phyloP scores from a whole-genome alignment of 192 early-diverging fungal genomes.

The Rhizoclosmatium globosum region DNA sequence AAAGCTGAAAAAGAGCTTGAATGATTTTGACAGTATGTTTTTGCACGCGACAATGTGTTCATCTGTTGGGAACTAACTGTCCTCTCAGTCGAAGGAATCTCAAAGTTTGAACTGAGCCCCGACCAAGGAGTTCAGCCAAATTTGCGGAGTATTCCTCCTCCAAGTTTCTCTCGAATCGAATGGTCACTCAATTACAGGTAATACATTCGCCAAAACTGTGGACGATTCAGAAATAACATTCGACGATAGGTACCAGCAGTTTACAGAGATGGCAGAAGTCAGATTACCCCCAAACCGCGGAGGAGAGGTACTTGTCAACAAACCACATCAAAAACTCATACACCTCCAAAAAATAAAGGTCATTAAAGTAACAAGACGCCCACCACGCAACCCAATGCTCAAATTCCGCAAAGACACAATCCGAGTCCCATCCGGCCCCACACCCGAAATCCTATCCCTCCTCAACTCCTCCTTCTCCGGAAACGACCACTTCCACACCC shows the following conservation, averaged over 20 bases:
- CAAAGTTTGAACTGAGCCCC: slow-evolving; percentile 40
- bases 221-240: neutral
- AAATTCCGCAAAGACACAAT: slow-evolving; percentile 27
- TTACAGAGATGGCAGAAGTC: neutral
- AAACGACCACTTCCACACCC: slow-evolving; percentile 6
- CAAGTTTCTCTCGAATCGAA: slow-evolving; percentile 61
- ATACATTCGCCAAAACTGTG: neutral
- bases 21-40: slow-evolving; percentile 56
- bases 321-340: neutral
- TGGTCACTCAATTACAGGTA: slow-evolving; percentile 65
- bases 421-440: slow-evolving; percentile 1
- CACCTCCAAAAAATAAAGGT: neutral
- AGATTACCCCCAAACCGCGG: neutral
- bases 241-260: slow-evolving; percentile 16
- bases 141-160: slow-evolving; percentile 64
- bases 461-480: neutral
- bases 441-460: slow-evolving; percentile 27
- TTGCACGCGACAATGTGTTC: neutral
- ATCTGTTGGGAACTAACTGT: neutral
- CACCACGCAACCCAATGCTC: slow-evolving; percentile 30
- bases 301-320: neutral
- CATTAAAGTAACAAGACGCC: neutral
- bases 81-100: slow-evolving; percentile 54
- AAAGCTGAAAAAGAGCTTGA: slow-evolving; percentile 54
- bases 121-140: slow-evolving; percentile 47